Base-by-base conservation (phyloP, 805 yeast species). In the Kodamaea hsintzibuensis region DNA sequence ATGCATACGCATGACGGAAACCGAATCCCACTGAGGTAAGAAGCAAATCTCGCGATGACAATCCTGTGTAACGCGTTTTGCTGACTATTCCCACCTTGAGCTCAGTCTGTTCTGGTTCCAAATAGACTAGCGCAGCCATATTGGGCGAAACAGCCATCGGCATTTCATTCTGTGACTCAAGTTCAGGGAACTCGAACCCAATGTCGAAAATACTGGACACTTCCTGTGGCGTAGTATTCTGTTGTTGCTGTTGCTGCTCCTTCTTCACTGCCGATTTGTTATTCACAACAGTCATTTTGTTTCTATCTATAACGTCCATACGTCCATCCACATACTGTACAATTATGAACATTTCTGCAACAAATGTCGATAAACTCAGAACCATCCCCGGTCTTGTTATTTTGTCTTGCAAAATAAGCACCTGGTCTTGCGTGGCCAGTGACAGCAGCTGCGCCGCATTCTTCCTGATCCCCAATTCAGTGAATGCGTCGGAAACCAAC, bases 1-100 rank as follows among this genome's bases (percentile, higher is more conserved):
- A 89, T 0, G 91, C 82, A 52, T 80, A 78, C 0, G 95, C 83
- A 65, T 88, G 91, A 6, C 84, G 70, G 27, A 80, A 75, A 0
- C 96, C 89, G 49, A 89, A 68, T 0, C 83, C 85, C 1, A 82
- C 84, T 0, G 88, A 78, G 0, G 82, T 69, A 1, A 77, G 60
- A n/a, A 70, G 65, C 42, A 77, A 53, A 12, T 73, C 71, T 2
- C 75, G 74, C 0, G 71, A 62, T 2, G 69, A 50, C 1, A 58
- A 40, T 1, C 59, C 66, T 7, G 49, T 38, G 27, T 38, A 37
- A 4, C 42, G 37, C 4, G 40, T 25, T 45, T 64, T 69, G 42
- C 62, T 65, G 8, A 64, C 60, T n/a, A 65, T 63, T 33, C 50
- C 46, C 6, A 72, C 51, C 33, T 50, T 54, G 22, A 70, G 58